Conservation (phyloP, 495 filamentous ascomycete genomes). For the Polyplosphaeria fusca region DNA sequence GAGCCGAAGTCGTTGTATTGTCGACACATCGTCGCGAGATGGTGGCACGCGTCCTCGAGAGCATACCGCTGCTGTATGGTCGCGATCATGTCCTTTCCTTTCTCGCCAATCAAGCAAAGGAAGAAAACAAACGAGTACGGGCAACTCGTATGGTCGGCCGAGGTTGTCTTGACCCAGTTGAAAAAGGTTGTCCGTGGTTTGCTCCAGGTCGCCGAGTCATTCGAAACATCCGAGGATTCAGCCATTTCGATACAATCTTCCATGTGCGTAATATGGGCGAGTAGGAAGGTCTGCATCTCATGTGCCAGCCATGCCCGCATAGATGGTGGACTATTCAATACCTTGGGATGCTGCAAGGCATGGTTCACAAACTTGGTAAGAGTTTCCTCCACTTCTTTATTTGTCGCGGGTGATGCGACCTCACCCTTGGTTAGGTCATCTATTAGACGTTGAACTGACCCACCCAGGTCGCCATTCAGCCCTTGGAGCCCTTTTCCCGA, state of each 20-base stretch:
- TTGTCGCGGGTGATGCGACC: too few species aligned
- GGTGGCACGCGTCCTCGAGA: slow-evolving; percentile 27
- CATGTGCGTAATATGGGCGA: background rate
- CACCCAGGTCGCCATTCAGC: too few species aligned
- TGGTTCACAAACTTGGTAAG: background rate
- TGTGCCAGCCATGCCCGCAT: background rate
- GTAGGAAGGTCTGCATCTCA: background rate
- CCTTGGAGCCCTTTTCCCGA: too few species aligned
- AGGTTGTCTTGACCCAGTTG: slow-evolving; percentile 42
- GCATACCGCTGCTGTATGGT: slow-evolving; percentile 35
- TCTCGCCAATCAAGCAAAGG: slow-evolving; percentile 31
- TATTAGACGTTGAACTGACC: too few species aligned
- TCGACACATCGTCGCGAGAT: slow-evolving; percentile 42
- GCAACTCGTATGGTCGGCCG: slow-evolving; percentile 40
- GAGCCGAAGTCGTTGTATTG: slow-evolving; percentile 47
- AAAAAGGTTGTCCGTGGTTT: background rate
- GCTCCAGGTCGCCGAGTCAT: background rate
- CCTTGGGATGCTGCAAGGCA: background rate
- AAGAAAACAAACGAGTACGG: slow-evolving; percentile 41
- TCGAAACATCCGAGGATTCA: background rate
- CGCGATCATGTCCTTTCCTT: slow-evolving; percentile 22
- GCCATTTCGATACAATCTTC: slow-evolving; percentile 12
- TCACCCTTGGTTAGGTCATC: too few species aligned
- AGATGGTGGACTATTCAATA: background rate
- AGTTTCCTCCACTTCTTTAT: background rate